Evolutionary conservation across 108 stramenopile species (phyloP).

Genomic region (Pseudonitzschia pungens): DNA sequence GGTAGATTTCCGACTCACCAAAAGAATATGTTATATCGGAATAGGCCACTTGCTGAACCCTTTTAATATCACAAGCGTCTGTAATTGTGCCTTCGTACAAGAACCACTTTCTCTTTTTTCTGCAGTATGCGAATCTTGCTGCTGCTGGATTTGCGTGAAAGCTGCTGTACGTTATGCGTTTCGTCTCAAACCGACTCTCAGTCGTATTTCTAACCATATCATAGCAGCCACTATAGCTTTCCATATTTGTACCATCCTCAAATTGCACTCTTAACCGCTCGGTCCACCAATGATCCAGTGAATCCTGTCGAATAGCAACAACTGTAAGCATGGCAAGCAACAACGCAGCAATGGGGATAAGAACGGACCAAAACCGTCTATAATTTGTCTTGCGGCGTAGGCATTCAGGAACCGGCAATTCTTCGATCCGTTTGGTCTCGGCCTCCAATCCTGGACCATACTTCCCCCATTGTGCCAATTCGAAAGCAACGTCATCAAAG

Average conservation of each 20-base stretch:
- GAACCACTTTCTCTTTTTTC: not conserved
- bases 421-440: slow-evolving; percentile 6
- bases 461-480: slow-evolving; percentile 11
- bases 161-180: not conserved
- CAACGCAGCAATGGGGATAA: not conserved
- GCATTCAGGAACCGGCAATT: not conserved
- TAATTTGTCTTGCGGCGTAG: not conserved
- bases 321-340: not conserved
- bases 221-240: not conserved
- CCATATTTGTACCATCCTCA: not conserved
- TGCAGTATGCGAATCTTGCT: slow-evolving; percentile 1
- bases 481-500: slow-evolving; percentile 14
- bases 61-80: not conserved
- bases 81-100: not conserved
- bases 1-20: not conserved
- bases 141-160: not conserved
- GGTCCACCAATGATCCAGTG: not conserved
- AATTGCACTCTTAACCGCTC: not conserved
- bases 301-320: not conserved
- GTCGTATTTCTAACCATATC: not conserved
- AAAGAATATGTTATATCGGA: not conserved
- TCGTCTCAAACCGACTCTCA: not conserved
- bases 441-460: not conserved
- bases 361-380: not conserved
- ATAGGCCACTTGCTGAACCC: not conserved